phyloP scores from a whole-genome alignment of 2,329 filamentous ascomycete species.

The Pezicula radicicola region DNA sequence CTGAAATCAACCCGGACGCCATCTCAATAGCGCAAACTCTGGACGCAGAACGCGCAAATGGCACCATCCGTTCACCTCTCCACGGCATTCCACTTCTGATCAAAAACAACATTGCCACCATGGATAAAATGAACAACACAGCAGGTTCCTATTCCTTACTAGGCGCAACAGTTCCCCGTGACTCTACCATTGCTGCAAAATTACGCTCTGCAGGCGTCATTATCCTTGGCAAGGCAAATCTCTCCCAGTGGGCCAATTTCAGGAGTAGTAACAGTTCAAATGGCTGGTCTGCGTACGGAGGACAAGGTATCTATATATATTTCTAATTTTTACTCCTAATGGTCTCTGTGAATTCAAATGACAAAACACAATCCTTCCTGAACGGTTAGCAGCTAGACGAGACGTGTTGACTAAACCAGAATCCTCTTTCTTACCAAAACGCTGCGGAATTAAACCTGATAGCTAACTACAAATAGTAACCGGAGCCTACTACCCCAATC shows the following conservation, averaged over 20 bases:
- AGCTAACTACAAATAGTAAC: constrained; percentile 29
- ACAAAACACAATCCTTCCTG: too few species aligned
- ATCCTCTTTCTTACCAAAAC: too few species aligned
- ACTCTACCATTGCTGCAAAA: constrained; percentile 20
- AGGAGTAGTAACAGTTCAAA: constrained; percentile 53
- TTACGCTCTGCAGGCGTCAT: constrained; percentile 20
- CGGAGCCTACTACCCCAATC: constrained; percentile 57
- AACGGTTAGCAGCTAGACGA: too few species aligned
- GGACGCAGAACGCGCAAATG: constrained; percentile 24
- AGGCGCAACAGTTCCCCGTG: constrained; percentile 17
- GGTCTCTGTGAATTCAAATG: too few species aligned
- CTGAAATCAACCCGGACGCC: constrained; percentile 30
- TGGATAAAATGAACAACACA: constrained; percentile 51
- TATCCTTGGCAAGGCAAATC: constrained; percentile 34
- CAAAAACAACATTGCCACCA: constrained; percentile 60
- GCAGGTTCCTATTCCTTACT: constrained; percentile 21
- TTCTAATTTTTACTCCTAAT: too few species aligned
- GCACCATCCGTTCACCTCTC: constrained; percentile 32
- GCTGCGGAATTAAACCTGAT: too few species aligned
- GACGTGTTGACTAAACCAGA: too few species aligned
- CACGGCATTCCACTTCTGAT: constrained; percentile 59
- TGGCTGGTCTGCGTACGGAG: constrained; percentile 64
- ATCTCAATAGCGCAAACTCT: constrained; percentile 24
- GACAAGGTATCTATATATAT: constrained; percentile 37
- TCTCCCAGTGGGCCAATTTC: constrained; percentile 56